These are phyloP conservation scores for Candida insectalens DNA, from an alignment of 805 yeast species.

Conservation along the genomic window DNA sequence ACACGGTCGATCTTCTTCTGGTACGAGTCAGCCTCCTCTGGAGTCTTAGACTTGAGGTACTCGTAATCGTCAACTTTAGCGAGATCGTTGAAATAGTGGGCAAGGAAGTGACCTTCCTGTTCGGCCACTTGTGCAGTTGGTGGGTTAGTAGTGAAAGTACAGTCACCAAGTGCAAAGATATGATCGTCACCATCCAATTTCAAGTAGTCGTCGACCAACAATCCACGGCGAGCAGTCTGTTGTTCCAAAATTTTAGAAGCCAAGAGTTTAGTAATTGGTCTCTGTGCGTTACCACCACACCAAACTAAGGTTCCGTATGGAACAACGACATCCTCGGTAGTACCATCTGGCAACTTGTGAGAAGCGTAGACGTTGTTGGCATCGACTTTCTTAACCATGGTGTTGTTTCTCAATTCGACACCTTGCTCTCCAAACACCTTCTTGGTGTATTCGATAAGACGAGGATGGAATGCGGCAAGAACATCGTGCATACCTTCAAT, in stretches of 20 bases:
- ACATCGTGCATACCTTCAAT: conserved; percentile 91
- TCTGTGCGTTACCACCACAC: conserved; percentile 96
- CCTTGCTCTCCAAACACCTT: conserved; percentile 57
- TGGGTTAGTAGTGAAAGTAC: conserved; percentile 83
- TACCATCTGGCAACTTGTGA: conserved; percentile 58
- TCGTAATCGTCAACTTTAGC: conserved; percentile 52
- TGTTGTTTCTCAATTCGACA: conserved; percentile 69
- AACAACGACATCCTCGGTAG: conserved; percentile 43
- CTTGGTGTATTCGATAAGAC: conserved; percentile 70
- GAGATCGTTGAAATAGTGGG: conserved; percentile 56
- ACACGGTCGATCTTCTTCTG: conserved; percentile 27
- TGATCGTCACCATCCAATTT: conserved; percentile 75
- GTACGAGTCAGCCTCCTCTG: conserved; percentile 29
- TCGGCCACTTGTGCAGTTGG: conserved; percentile 98
- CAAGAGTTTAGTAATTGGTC: conserved; percentile 61
- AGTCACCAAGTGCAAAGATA: conserved; percentile 88
- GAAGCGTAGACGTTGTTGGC: conserved; percentile 60
- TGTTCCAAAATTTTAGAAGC: conserved; percentile 64
- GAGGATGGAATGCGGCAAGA: conserved; percentile 61
- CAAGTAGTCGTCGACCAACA: conserved; percentile 73
- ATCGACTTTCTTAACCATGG: conserved; percentile 83
- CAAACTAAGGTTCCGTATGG: conserved; percentile 92
- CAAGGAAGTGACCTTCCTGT: conserved; percentile 84
- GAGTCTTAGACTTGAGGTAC: conserved; percentile 30
- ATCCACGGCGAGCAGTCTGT: conserved; percentile 83